Percentiles rank a stretch among this genome's conserved stretches.
Evolutionary conservation across 345 rosid species (phyloP).

Genomic region (Trapa incisa): DNA sequence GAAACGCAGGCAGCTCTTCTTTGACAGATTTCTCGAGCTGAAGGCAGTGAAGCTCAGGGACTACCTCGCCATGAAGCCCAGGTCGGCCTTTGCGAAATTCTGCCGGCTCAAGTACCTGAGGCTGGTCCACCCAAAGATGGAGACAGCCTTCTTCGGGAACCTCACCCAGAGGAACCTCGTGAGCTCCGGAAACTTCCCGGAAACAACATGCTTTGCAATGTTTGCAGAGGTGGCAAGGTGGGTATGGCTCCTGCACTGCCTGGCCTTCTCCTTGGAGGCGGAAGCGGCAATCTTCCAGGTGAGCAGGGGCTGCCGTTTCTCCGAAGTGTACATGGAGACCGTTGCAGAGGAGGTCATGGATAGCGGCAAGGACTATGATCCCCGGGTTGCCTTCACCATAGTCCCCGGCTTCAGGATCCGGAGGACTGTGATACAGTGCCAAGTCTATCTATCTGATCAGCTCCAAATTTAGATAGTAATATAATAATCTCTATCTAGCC

Average conservation of each 20-base stretch:
- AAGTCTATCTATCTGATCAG: too few species aligned
- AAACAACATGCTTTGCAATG: constrained; percentile 27
- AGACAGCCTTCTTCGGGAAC: constrained; percentile 53
- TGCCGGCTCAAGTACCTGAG: constrained; percentile 52
- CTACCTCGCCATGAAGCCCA: constrained; percentile 35
- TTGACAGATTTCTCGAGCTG: constrained; percentile 48
- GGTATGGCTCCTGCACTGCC: constrained; percentile 82
- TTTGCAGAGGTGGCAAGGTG: constrained; percentile 73
- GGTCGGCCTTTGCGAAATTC: constrained; percentile 50
- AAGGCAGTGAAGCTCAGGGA: constrained; percentile 42
- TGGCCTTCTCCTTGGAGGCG: constrained; percentile 58
- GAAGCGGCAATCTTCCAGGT: constrained; percentile 64
- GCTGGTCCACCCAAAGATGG: constrained; percentile 71
- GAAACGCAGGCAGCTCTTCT: constrained; percentile 21
- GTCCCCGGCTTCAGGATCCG: constrained; percentile 8
- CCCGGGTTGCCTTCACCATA: constrained; percentile 54
- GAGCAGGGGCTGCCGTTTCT: constrained; percentile 39
- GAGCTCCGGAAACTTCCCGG: constrained; percentile 41
- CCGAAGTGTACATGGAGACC: constrained; percentile 80
- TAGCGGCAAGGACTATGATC: constrained; percentile 30
- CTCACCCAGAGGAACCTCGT: constrained; percentile 30
- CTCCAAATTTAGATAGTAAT: too few species aligned
- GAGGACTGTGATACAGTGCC: too few species aligned
- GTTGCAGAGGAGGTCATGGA: constrained; percentile 38
- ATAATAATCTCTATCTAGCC: too few species aligned